These are phyloP conservation scores for Elsinoe perseae DNA, from an alignment of 2,329 filamentous ascomycete species.

Conservation along the genomic window DNA sequence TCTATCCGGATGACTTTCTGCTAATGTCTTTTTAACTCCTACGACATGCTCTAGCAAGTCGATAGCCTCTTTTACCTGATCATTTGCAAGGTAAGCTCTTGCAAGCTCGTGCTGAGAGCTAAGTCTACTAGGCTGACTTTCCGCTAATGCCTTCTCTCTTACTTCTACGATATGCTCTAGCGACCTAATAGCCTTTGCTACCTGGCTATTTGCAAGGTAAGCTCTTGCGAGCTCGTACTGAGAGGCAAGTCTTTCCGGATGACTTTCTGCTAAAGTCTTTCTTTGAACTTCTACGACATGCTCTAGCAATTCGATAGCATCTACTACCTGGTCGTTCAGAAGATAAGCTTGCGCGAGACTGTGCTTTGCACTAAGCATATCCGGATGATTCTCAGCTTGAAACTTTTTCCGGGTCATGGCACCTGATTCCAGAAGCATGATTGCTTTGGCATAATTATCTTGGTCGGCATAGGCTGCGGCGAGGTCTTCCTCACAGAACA, in stretches of 20 bases:
- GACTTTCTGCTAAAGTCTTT: conserved; percentile 10
- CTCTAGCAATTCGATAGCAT: conserved; percentile 24
- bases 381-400: conserved; percentile 2
- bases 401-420: no score
- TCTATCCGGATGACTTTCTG: conserved; percentile 11
- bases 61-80: conserved; percentile 22
- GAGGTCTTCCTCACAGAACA: no score
- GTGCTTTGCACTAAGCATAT: conserved; percentile 16
- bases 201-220: conserved; percentile 20
- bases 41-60: conserved; percentile 17
- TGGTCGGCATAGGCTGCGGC: no score
- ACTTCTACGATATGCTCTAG: conserved; percentile 10
- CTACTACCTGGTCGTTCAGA: conserved; percentile 17
- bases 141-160: conserved; percentile 6
- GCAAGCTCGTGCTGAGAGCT: conserved; percentile 21
- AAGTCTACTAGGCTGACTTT: conserved; percentile 5
- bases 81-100: conserved; percentile 21
- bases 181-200: conserved; percentile 22
- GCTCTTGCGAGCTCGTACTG: conserved; percentile 22
- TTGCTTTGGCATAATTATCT: no score
- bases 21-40: background rate
- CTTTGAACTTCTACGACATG: conserved; percentile 21
- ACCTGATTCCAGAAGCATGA: no score
- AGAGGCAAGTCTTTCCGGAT: conserved; percentile 2
- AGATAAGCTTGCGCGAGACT: conserved; percentile 23